Percentiles rank a stretch among this genome's conserved stretches.
Conservation (phyloP, 1,139 yeast species). For the Pichia sp. region DNA sequence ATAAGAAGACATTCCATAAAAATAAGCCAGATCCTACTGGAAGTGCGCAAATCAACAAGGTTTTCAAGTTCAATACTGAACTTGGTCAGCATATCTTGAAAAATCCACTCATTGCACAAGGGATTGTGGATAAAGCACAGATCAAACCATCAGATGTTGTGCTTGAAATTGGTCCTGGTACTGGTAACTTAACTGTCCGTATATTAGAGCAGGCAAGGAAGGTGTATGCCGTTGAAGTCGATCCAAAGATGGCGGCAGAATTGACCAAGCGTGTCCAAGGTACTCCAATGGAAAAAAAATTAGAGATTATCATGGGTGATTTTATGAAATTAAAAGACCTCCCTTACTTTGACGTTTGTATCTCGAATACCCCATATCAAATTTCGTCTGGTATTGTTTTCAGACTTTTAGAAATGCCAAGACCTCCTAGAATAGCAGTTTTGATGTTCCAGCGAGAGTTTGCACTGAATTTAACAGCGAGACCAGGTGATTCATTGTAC, state of each 20-base stretch:
- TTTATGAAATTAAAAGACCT: slow-evolving; percentile 88
- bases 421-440: slow-evolving; percentile 92
- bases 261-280: slow-evolving; percentile 96
- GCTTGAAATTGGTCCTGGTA: slow-evolving; percentile 98
- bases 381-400: slow-evolving; percentile 95
- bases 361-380: slow-evolving; percentile 96
- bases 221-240: slow-evolving; percentile 96
- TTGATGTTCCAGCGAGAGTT: slow-evolving; percentile 98
- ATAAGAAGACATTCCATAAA: slow-evolving; percentile 46
- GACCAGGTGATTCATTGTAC: slow-evolving; percentile 91
- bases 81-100: slow-evolving; percentile 96
- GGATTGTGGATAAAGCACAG: slow-evolving; percentile 94
- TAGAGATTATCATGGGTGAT: slow-evolving; percentile 90
- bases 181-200: slow-evolving; percentile 93
- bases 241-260: slow-evolving; percentile 99
- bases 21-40: slow-evolving; percentile 47
- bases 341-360: slow-evolving; percentile 93
- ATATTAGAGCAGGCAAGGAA: slow-evolving; percentile 87
- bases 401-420: slow-evolving; percentile 82
- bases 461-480: slow-evolving; percentile 85
- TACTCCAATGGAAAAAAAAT: slow-evolving; percentile 83
- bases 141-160: slow-evolving; percentile 90
- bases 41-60: slow-evolving; percentile 68
- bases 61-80: slow-evolving; percentile 92
- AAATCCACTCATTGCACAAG: slow-evolving; percentile 95